Conservation (phyloP, 257 asterid species). For the Ophiorrhiza pumila region DNA sequence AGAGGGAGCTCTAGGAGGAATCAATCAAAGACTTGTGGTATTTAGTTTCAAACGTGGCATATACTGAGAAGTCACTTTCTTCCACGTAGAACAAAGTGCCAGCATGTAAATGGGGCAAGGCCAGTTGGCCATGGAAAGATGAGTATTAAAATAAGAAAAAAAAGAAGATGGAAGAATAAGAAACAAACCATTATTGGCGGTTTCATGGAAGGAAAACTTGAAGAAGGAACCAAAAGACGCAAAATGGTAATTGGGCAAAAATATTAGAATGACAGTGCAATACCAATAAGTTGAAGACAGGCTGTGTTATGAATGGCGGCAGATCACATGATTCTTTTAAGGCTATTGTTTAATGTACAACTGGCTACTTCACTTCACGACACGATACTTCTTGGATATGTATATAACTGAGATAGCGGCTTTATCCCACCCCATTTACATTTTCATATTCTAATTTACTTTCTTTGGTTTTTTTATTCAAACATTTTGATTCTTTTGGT, state of each 20-base stretch:
- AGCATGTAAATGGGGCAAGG: constrained; percentile 31
- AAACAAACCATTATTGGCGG: no score
- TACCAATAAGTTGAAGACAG: constrained; percentile 11
- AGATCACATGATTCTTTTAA: constrained; percentile 33
- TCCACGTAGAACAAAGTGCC: constrained; percentile 51
- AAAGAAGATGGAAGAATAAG: neutral
- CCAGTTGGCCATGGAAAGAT: constrained; percentile 41
- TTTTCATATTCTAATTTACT: neutral
- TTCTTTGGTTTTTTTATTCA: neutral
- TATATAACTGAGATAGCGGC: neutral
- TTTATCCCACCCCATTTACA: constrained; percentile 3
- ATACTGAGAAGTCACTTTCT: constrained; percentile 36
- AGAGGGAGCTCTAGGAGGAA: no score
- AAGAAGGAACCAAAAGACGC: neutral
- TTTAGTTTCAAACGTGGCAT: constrained; percentile 34
- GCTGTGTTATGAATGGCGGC: constrained; percentile 42
- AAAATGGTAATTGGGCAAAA: constrained; percentile 5
- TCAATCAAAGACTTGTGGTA: neutral
- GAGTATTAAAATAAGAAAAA: neutral
- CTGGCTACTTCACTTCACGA: constrained; percentile 28
- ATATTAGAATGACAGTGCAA: neutral
- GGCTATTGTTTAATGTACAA: constrained; percentile 22
- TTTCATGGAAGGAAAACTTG: no score
- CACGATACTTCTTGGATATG: constrained; percentile 7
- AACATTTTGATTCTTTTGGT: neutral